Percentiles rank a stretch among this genome's conserved stretches.
phyloP scores from a whole-genome alignment of 352 stramenopile species.

The Globisporangium camurandrum region DNA sequence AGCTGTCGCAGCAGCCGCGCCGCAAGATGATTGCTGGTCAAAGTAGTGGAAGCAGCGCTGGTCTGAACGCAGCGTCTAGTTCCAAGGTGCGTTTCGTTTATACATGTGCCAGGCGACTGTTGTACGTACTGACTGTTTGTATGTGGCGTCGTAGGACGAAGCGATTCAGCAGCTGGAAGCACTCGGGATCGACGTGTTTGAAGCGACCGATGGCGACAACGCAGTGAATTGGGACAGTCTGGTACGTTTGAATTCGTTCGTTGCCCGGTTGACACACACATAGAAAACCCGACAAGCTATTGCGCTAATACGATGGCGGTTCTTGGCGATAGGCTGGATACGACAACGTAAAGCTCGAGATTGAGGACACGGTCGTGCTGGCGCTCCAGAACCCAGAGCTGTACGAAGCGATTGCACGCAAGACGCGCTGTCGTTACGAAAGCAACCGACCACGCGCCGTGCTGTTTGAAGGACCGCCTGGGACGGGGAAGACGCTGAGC shows the following conservation, averaged over 20 bases:
- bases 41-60: slow-evolving; percentile 5
- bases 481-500: slow-evolving; percentile 92
- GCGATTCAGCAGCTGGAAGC: slow-evolving; percentile 73
- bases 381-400: slow-evolving; percentile 89
- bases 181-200: slow-evolving; percentile 79
- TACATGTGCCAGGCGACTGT: neutral
- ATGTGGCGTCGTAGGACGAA: slow-evolving; percentile 34
- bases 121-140: neutral
- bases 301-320: neutral
- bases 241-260: slow-evolving; percentile 21
- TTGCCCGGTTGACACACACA: neutral
- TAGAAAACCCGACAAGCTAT: too few species aligned
- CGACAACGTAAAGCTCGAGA: slow-evolving; percentile 86
- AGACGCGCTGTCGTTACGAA: slow-evolving; percentile 86
- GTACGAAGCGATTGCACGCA: slow-evolving; percentile 86
- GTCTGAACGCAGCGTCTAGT: neutral
- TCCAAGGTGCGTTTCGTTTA: too few species aligned
- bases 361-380: slow-evolving; percentile 89
- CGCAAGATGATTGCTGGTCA: slow-evolving; percentile 42
- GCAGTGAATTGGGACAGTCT: slow-evolving; percentile 77
- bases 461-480: slow-evolving; percentile 91
- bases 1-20: slow-evolving; percentile 51
- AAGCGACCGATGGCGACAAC: slow-evolving; percentile 46
- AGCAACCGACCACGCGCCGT: slow-evolving; percentile 86
- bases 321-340: slow-evolving; percentile 68